Evolutionary conservation across 495 filamentous ascomycete genomes (phyloP), one percentile per base, ranked within the genome.

Genomic region (Neurospora cerealis): DNA sequence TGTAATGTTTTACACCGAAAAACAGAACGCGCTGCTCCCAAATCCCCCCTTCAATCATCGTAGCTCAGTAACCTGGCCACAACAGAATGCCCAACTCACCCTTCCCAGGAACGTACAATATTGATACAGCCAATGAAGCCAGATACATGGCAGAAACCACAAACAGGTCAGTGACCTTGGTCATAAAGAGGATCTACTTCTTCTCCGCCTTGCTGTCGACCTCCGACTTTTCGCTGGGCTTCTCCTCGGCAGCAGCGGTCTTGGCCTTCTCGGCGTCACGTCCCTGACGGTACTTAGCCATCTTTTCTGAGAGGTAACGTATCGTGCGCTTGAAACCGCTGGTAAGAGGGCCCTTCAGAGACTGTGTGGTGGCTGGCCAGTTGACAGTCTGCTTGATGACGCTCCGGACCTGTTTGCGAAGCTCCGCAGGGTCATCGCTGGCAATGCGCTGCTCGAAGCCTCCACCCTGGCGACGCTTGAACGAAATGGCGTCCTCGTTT

Each of bases 351-450:
- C 93, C 90, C 82, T 99, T 98, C 48, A 94, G 74, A 44, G 88
- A 93, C 83, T 99, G 94, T 6, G 89, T 89, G 9, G 91, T 93
- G 74, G 92, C 93, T 4, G 96, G 93, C 96, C 96, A 99, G 69
- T 85, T 87, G 77, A 98, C 92, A 0, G 96, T 98, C 78, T 90
- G 91, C 78, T 90, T 91, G 77, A 99, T 93, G 39, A 93, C 91
- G 19, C 82, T 84, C 15, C 88, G 87, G 3, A 98, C 88, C 76
- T 92, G 89, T 62, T 87, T 81, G 71, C 85, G 85, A 40, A 98
- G 84, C 74, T 89, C 87, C 19, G 87, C 84, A n/a, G 85, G 80
- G 42, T 91, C 89, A 71, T 89, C 90, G 46, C 81, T 84, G 0
- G 91, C 94, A 74, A 99, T 93, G 5, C 93, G 88, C 75, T 87